Conservation (phyloP, 768 basidiomycete species). For the Panaeolus papilionaceus region DNA sequence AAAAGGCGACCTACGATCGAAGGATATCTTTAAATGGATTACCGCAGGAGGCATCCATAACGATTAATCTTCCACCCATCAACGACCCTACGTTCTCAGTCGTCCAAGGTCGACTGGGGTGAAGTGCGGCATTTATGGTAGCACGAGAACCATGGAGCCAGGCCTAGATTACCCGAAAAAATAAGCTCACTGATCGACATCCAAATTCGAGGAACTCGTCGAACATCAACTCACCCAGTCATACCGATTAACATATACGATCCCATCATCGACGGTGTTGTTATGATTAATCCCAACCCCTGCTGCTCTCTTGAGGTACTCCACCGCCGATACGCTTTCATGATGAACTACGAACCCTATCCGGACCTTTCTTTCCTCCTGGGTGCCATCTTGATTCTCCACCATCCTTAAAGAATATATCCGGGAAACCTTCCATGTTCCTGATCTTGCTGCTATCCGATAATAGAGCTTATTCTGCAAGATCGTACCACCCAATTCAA, state of each 20-base stretch:
- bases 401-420: not conserved
- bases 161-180: not conserved
- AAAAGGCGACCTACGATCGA: not conserved
- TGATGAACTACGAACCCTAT: slow-evolving; percentile 13
- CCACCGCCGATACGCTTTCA: slow-evolving; percentile 8
- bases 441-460: slow-evolving; percentile 5
- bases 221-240: slow-evolving; percentile 10
- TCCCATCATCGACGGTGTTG: slow-evolving; percentile 2
- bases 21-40: slow-evolving; percentile 4
- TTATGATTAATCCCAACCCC: slow-evolving; percentile 9
- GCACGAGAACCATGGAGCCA: slow-evolving; percentile 8
- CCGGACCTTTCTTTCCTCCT: not conserved
- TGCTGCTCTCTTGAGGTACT: slow-evolving; percentile 10
- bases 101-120: not conserved
- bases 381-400: not conserved
- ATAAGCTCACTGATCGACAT: not conserved
- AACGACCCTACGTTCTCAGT: not conserved
- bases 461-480: slow-evolving; percentile 6
- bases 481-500: not conserved
- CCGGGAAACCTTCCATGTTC: slow-evolving; percentile 9
- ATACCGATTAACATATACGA: slow-evolving; percentile 16
- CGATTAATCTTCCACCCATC: not conserved
- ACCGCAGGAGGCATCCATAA: not conserved
- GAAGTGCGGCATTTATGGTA: slow-evolving; percentile 2
- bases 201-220: not conserved